Evolutionary conservation across 2,329 filamentous ascomycete species (phyloP).

Genomic region (Pseudogymnoascus sp.): DNA sequence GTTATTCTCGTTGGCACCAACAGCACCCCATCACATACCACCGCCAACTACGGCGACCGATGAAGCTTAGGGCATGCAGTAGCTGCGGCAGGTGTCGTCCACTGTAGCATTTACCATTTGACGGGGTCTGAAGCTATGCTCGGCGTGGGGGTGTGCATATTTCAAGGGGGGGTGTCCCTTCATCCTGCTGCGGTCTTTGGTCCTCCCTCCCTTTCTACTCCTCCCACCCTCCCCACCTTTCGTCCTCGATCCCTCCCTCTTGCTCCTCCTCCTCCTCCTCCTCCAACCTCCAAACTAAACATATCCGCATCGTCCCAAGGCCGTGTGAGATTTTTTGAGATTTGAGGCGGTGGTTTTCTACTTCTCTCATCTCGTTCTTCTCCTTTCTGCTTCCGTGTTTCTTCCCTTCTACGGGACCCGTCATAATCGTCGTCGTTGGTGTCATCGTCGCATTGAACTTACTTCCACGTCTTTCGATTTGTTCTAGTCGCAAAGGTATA

Average conservation of each 20-base stretch:
- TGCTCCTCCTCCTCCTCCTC: too few relatives aligned
- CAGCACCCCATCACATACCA: not conserved
- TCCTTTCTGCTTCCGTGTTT: slow-evolving; percentile 8
- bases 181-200: not conserved
- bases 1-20: not conserved
- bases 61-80: not conserved
- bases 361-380: slow-evolving; percentile 4
- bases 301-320: not conserved
- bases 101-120: not conserved
- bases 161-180: not conserved
- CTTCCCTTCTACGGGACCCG: not conserved
- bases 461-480: slow-evolving; percentile 8
- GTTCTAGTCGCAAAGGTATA: slow-evolving; percentile 5
- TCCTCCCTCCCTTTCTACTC: slow-evolving; percentile 5
- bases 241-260: not conserved
- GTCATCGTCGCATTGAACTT: slow-evolving; percentile 4
- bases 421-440: slow-evolving; percentile 6
- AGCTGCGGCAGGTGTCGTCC: not conserved
- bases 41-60: not conserved
- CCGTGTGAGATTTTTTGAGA: slow-evolving; percentile 6
- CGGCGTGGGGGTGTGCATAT: not conserved
- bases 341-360: slow-evolving; percentile 2
- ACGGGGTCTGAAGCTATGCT: not conserved
- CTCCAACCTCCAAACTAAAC: not conserved
- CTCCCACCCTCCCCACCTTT: slow-evolving; percentile 4